phyloP scores from a whole-genome alignment of 805 yeast genomes.

The Spencermartinsiella europaea region DNA sequence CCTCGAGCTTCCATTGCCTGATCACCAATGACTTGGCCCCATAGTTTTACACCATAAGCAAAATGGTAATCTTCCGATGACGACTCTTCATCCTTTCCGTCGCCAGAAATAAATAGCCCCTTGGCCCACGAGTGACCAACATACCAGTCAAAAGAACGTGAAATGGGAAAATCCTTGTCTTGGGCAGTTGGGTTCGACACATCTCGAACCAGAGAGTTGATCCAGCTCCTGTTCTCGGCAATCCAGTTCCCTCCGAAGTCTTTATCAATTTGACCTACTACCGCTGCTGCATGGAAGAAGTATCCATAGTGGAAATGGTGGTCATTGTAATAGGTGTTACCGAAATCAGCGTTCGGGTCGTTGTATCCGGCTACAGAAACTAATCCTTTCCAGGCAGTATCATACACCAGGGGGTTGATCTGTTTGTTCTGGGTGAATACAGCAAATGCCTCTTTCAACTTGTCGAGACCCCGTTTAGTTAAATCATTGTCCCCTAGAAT shows the following conservation, averaged over 20 bases:
- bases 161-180: constrained; percentile 58
- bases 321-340: constrained; percentile 71
- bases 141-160: constrained; percentile 66
- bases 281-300: constrained; percentile 75
- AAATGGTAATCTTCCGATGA: constrained; percentile 70
- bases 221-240: constrained; percentile 45
- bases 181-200: constrained; percentile 53
- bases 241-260: constrained; percentile 50
- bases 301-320: constrained; percentile 87
- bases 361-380: constrained; percentile 28
- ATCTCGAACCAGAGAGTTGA: constrained; percentile 58
- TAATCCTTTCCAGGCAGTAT: constrained; percentile 49
- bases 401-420: constrained; percentile 68
- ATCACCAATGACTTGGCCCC: constrained; percentile 61
- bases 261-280: constrained; percentile 58
- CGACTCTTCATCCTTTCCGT: constrained; percentile 70
- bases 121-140: constrained; percentile 77
- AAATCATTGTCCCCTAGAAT: constrained; percentile 50
- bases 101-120: constrained; percentile 58
- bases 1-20: constrained; percentile 50
- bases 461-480: constrained; percentile 48
- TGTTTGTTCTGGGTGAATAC: constrained; percentile 69
- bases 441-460: constrained; percentile 61
- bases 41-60: constrained; percentile 63
- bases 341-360: constrained; percentile 58